phyloP scores from a whole-genome alignment of 352 stramenopile genomes.

The Phytophthora hibernalis region DNA sequence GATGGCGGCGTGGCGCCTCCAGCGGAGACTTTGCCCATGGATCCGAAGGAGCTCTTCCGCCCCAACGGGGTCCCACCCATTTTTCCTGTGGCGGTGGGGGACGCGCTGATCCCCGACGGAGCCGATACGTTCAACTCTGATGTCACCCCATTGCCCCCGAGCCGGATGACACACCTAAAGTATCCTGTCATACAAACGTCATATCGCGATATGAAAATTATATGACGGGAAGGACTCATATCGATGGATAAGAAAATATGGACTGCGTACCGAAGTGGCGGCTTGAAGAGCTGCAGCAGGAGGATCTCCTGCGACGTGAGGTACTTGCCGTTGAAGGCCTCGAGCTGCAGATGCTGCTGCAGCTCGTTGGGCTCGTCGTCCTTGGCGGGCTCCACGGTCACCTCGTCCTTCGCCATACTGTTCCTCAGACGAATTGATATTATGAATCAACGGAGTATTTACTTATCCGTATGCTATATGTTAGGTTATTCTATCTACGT shows the following conservation, averaged over 20 bases:
- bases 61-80: constrained; percentile 1
- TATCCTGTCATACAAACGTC: not conserved
- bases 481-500: not conserved
- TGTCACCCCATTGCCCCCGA: constrained; percentile 4
- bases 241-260: not conserved
- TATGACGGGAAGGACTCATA: not conserved
- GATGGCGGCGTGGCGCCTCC: constrained; percentile 25
- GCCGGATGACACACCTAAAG: not conserved
- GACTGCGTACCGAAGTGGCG: not conserved
- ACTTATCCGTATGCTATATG: not conserved
- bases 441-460: not conserved
- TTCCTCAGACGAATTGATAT: not conserved
- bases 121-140: constrained; percentile 25
- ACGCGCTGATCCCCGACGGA: constrained; percentile 8
- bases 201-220: not conserved
- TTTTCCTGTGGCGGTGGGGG: constrained; percentile 19
- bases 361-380: constrained; percentile 68
- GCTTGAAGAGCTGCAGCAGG: constrained; percentile 72
- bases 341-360: constrained; percentile 80
- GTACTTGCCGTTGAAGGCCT: constrained; percentile 73
- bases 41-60: constrained; percentile 27
- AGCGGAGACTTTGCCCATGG: constrained; percentile 20
- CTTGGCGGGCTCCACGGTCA: constrained; percentile 35
- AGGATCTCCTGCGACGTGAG: constrained; percentile 84
- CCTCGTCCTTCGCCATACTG: constrained; percentile 39